Evolutionary conservation across 164 flowering plant species (phyloP), one percentile per base, ranked within the genome.

Genomic region (Stephania yunnanensis): DNA sequence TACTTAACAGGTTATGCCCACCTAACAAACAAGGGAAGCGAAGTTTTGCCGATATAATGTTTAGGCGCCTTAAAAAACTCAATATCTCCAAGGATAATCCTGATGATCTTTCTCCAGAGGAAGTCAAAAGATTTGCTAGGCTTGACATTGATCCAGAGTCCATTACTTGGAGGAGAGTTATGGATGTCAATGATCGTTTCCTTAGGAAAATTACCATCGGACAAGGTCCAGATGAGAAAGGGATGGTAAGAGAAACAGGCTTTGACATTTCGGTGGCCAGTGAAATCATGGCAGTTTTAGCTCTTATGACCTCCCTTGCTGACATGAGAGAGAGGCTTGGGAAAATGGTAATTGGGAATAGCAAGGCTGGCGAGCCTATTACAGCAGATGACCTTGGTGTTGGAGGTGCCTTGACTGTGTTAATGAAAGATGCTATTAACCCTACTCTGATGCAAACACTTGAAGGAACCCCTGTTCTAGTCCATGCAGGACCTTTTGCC

Each of bases 181-280:
- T 94, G 97, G 99, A 94, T 84, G 91, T 96, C 12, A 96, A 96
- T 82, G 99, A 96, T 79, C 88, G 99, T 30, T 94, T 94, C 84
- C 80, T 96, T 80, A 87, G 99, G 80, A 96, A 92, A 75, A 94
- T 96, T 52, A 85, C 92, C 19, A 61, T 96, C 46, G 99, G 99
- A 10, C 99, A 92, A 77, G 99, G 99, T n/a, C 95, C 97, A 55
- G 97, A 94, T 61, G 99, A 94, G 74, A 94, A 96, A 75, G 98
- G 97, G 5, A 90, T 94, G 98, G 86, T 90, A 48, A 90, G 99
- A 81, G 98, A 92, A 86, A 94, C 98, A 1, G 99, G 94, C 6
- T 96, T 96, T 86, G 99, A 96, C 82, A 96, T 96, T 72, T 86
- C 99, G n/a, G 99, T 96, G 75, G 98, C 99, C 73, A 94, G 98